A percentile compares a stretch with the other conserved stretches of the same genome.
Conservation (phyloP, 1,284 basidiomycete genomes). For the Microbotryum saponariae region DNA sequence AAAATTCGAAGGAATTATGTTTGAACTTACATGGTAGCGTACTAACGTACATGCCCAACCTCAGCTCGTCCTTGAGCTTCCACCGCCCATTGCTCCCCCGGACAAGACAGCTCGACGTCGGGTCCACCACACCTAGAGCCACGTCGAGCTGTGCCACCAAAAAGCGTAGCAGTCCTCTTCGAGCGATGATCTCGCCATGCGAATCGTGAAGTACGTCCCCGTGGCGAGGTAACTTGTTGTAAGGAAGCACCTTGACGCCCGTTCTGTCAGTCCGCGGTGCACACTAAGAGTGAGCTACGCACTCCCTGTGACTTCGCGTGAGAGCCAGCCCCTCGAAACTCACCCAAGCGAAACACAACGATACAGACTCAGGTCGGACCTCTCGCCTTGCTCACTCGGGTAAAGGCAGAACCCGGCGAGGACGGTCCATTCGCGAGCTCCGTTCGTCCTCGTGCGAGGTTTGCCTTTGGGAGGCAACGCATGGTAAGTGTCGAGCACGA, state of each 20-base stretch:
- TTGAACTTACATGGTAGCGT: constrained; percentile 69
- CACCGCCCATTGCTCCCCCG: constrained; percentile 45
- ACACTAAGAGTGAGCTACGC: neutral
- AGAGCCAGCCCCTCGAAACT: neutral
- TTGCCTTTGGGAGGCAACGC: constrained; percentile 40
- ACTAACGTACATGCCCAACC: constrained; percentile 70
- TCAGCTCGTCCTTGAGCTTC: constrained; percentile 49
- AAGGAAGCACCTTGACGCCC: constrained; percentile 79
- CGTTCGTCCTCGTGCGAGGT: constrained; percentile 40
- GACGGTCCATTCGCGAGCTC: constrained; percentile 43
- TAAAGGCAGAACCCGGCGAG: constrained; percentile 36
- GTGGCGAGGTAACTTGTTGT: constrained; percentile 52
- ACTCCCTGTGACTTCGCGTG: neutral
- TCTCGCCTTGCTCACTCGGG: neutral
- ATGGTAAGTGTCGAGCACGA: constrained; percentile 32
- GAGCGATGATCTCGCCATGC: constrained; percentile 82
- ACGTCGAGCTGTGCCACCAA: constrained; percentile 58
- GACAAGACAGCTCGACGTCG: constrained; percentile 47
- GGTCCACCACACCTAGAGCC: constrained; percentile 9
- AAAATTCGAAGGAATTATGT: neutral
- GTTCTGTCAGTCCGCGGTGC: constrained; percentile 67
- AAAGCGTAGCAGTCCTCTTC: constrained; percentile 73
- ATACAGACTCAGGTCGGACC: neutral
- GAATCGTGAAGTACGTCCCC: constrained; percentile 81
- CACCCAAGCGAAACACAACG: constrained; percentile 31